A percentile compares a stretch with the other conserved stretches of the same genome.
Conservation (phyloP, 257 asterid species). For the Gynochthodes officinalis region DNA sequence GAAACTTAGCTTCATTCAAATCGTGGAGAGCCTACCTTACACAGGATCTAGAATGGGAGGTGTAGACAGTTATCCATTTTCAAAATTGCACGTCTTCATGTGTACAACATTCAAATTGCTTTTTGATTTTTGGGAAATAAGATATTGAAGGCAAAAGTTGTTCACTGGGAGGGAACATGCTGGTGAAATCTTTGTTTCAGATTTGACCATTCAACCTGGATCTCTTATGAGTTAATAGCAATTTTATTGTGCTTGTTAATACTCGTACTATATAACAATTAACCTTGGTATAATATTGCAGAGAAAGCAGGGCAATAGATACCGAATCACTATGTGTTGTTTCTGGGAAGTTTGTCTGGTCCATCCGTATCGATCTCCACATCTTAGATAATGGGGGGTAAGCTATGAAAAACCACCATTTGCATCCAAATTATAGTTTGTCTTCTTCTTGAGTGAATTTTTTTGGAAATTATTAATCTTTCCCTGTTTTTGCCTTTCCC, state of each 20-base stretch:
- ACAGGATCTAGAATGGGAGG: not conserved
- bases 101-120: not conserved
- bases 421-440: too few relatives aligned
- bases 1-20: not conserved
- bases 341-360: conserved; percentile 95
- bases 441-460: not conserved
- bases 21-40: not conserved
- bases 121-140: not conserved
- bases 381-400: conserved; percentile 95
- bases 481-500: not conserved
- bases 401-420: conserved; percentile 20
- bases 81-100: not conserved
- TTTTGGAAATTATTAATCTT: not conserved
- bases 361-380: conserved; percentile 87
- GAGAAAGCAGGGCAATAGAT: conserved; percentile 98
- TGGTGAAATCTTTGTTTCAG: not conserved
- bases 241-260: not conserved
- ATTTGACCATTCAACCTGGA: not conserved
- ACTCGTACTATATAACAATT: not conserved
- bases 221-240: not conserved
- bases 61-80: not conserved
- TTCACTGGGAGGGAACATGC: not conserved
- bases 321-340: conserved; percentile 94
- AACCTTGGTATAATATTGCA: conserved; percentile 25
- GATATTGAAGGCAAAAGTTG: not conserved